A percentile compares a stretch with the other conserved stretches of the same genome.
Conservation (phyloP, 139 green algal species). For the Zygnema cylindricum region DNA sequence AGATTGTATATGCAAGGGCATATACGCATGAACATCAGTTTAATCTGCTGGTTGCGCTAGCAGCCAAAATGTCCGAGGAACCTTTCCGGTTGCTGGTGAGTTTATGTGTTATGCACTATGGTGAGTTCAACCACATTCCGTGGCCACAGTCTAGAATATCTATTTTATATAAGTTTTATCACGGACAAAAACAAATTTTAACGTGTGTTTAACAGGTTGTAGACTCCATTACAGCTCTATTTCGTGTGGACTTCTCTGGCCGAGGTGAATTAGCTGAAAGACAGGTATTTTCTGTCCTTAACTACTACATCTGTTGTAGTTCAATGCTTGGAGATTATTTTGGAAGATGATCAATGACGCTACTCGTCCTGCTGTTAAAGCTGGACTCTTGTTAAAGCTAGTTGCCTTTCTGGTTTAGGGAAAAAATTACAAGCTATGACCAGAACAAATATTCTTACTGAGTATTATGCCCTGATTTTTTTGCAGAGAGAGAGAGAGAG, state of each 20-base stretch:
- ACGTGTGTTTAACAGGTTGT: conserved; percentile 69
- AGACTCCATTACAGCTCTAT: conserved; percentile 85
- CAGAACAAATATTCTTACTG: neutral
- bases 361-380: neutral
- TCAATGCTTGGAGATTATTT: neutral
- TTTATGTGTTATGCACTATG: too few relatives aligned
- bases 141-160: too few relatives aligned
- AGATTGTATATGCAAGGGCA: conserved; percentile 74
- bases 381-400: neutral
- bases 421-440: neutral
- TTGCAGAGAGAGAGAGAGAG: too few relatives aligned
- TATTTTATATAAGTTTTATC: too few relatives aligned
- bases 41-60: conserved; percentile 72
- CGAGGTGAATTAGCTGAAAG: conserved; percentile 89
- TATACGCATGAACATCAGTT: conserved; percentile 86
- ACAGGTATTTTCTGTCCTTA: conserved; percentile 78
- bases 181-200: too few relatives aligned
- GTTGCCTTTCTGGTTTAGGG: neutral
- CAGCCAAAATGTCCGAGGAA: conserved; percentile 78
- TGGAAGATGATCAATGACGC: neutral
- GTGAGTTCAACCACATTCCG: too few relatives aligned
- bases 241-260: conserved; percentile 86
- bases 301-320: neutral
- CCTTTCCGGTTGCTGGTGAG: conserved; percentile 74
- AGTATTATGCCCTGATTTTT: too few relatives aligned